These are phyloP conservation scores for Orychophragmus violaceus DNA, from an alignment of 345 rosid species.

Conservation along the genomic window DNA sequence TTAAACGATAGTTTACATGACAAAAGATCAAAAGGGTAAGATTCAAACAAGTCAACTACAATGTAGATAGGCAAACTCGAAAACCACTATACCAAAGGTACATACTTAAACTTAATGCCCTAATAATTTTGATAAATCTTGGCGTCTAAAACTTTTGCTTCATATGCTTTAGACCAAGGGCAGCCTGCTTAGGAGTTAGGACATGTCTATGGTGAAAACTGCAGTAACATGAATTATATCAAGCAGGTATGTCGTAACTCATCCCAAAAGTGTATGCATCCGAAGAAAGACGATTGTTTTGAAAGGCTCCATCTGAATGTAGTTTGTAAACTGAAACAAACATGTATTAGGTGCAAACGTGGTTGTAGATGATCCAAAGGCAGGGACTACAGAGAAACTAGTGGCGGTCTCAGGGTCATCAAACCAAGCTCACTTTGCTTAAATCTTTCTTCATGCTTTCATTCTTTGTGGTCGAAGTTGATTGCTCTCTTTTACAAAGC, in stretches of 20 bases:
- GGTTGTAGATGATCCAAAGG: slow-evolving; percentile 55
- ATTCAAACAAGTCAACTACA: too few relatives aligned
- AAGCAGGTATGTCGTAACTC: slow-evolving; percentile 42
- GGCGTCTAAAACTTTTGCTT: too few relatives aligned
- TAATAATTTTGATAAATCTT: too few relatives aligned
- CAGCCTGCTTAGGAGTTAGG: too few relatives aligned
- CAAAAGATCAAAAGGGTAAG: too few relatives aligned
- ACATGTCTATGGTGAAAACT: slow-evolving; percentile 66
- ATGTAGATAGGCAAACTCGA: too few relatives aligned
- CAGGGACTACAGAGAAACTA: slow-evolving; percentile 56
- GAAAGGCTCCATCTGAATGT: slow-evolving; percentile 5
- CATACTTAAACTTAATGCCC: too few relatives aligned
- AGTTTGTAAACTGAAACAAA: not conserved
- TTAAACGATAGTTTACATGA: too few relatives aligned
- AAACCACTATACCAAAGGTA: too few relatives aligned
- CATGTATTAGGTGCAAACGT: slow-evolving; percentile 74
- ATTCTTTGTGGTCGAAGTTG: slow-evolving; percentile 45
- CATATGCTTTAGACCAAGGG: too few relatives aligned
- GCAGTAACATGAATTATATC: slow-evolving; percentile 50
- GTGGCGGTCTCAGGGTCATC: slow-evolving; percentile 57
- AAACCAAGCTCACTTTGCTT: slow-evolving; percentile 62
- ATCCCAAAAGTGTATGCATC: not conserved
- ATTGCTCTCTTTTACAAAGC: not conserved
- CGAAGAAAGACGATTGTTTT: not conserved
- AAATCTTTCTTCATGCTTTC: slow-evolving; percentile 68